Percentiles rank a stretch among this genome's conserved stretches.
phyloP scores from a whole-genome alignment of 106 monocot species.

The Dendrobium chrysotoxum region DNA sequence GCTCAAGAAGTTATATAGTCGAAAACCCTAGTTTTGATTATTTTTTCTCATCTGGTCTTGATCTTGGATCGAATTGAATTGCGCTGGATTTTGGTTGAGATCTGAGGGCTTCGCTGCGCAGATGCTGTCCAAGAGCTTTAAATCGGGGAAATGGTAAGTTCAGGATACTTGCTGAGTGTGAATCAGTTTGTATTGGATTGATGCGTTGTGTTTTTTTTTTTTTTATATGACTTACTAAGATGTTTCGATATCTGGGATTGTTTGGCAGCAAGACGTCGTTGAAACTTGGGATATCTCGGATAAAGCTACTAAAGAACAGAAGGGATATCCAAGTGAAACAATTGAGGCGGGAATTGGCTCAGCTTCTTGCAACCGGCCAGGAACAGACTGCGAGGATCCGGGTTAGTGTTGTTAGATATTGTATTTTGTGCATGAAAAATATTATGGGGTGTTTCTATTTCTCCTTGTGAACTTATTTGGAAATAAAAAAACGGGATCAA shows the following conservation, averaged over 20 bases:
- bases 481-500: not conserved
- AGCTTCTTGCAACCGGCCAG: constrained; percentile 61
- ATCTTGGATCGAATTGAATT: not conserved
- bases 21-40: not conserved
- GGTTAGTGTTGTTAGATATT: constrained; percentile 23
- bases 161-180: not conserved
- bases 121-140: constrained; percentile 57
- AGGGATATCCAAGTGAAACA: constrained; percentile 44
- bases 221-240: not conserved
- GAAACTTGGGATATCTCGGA: constrained; percentile 60
- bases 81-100: not conserved
- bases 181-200: not conserved
- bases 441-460: not conserved
- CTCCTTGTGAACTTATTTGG: not conserved
- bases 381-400: constrained; percentile 85
- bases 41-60: not conserved
- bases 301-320: constrained; percentile 82
- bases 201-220: not conserved
- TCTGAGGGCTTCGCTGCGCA: constrained; percentile 12
- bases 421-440: not conserved
- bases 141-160: constrained; percentile 59
- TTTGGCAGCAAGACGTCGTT: constrained; percentile 80
- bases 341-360: constrained; percentile 72
- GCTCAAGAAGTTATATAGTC: not conserved
- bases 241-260: not conserved